phyloP scores from a whole-genome alignment of 768 basidiomycete species.

The Suillus bovinus region DNA sequence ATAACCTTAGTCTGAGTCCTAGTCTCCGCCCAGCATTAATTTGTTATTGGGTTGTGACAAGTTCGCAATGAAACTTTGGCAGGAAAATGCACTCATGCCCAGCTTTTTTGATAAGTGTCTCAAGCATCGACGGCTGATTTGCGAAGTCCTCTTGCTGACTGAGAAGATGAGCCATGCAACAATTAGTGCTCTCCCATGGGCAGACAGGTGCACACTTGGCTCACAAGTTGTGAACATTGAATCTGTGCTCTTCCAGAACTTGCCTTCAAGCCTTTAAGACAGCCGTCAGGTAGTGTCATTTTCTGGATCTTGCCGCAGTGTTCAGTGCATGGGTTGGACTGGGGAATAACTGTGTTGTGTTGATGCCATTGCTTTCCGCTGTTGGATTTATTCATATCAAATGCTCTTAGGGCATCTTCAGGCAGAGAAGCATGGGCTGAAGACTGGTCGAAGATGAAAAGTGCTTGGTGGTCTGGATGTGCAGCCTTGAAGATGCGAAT shows the following conservation, averaged over 20 bases:
- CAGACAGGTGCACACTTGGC: conserved; percentile 36
- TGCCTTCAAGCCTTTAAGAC: conserved; percentile 14
- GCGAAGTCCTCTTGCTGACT: conserved; percentile 32
- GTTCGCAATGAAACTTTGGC: conserved; percentile 39
- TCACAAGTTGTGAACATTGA: conserved; percentile 31
- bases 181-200: conserved; percentile 18
- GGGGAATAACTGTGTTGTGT: no score
- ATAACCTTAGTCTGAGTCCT: no score
- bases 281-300: conserved; percentile 25
- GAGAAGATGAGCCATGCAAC: conserved; percentile 29
- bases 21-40: no score
- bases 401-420: conserved; percentile 24
- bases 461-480: conserved; percentile 29
- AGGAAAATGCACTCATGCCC: conserved; percentile 34
- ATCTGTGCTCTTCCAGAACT: conserved; percentile 37
- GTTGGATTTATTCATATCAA: conserved; percentile 27
- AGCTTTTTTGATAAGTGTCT: conserved; percentile 18
- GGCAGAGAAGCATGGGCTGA: conserved; percentile 15
- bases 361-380: conserved; percentile 23
- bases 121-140: conserved; percentile 25
- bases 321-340: no score
- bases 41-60: no score
- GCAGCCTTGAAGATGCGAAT: conserved; percentile 33
- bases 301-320: no score
- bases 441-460: conserved; percentile 16